Percentiles rank a stretch among this genome's conserved stretches.
Conservation (phyloP, 2,329 filamentous ascomycete species). For the Exophiala viscosa region DNA sequence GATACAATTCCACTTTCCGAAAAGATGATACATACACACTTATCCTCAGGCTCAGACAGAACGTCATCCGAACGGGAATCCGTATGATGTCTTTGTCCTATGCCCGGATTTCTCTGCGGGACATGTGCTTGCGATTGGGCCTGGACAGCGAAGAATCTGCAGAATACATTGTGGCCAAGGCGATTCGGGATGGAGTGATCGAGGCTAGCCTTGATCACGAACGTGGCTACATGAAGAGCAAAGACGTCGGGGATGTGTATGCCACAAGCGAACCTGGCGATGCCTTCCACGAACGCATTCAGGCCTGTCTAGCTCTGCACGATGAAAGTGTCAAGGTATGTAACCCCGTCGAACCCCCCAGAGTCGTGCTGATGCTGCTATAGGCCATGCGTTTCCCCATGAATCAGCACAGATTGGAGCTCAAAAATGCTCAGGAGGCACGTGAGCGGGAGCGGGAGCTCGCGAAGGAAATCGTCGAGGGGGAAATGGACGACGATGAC, state of each 20-base stretch:
- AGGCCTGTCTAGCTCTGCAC: conserved; percentile 83
- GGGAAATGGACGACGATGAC: conserved; percentile 94
- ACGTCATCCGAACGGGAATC: conserved; percentile 98
- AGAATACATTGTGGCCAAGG: conserved; percentile 98
- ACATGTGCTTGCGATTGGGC: conserved; percentile 93
- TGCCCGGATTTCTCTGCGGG: conserved; percentile 90
- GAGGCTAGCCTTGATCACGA: conserved; percentile 93
- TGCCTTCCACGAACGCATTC: conserved; percentile 95
- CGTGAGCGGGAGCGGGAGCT: conserved; percentile 92
- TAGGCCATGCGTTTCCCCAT: conserved; percentile 98
- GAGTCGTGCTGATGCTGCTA: conserved; percentile 30
- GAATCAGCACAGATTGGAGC: conserved; percentile 95
- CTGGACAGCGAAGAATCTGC: conserved; percentile 94
- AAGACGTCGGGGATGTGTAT: conserved; percentile 93
- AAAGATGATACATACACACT: conserved; percentile 93
- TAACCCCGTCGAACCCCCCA: neutral
- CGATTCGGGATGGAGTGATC: conserved; percentile 94
- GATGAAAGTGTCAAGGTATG: conserved; percentile 96
- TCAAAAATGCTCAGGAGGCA: conserved; percentile 98
- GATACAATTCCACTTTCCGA: conserved; percentile 79
- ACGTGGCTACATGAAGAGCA: conserved; percentile 97
- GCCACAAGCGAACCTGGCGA: conserved; percentile 92
- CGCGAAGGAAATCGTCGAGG: conserved; percentile 98
- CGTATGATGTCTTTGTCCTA: conserved; percentile 99
- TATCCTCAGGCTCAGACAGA: conserved; percentile 90